These are phyloP conservation scores for Stromatinia cepivora DNA, from an alignment of 2,329 filamentous ascomycete species.

Conservation along the genomic window DNA sequence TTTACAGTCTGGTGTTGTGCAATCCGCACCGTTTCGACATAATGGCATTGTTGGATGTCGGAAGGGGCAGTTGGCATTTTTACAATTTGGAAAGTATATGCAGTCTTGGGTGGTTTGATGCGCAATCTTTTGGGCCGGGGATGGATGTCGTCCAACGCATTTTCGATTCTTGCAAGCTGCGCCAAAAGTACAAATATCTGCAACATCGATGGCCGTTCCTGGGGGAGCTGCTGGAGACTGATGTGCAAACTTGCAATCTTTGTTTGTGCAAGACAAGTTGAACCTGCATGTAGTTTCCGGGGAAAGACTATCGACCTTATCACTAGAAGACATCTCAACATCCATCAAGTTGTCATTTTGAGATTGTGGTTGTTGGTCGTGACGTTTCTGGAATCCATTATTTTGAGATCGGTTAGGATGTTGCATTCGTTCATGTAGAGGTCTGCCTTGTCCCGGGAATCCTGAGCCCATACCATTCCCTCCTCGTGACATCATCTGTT, in stretches of 20 bases:
- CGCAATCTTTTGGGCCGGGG: constrained; percentile 75
- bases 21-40: constrained; percentile 90
- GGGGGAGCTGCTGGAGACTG: constrained; percentile 88
- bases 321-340: constrained; percentile 59
- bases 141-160: constrained; percentile 88
- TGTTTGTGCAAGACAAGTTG: constrained; percentile 85
- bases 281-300: constrained; percentile 79
- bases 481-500: constrained; percentile 29
- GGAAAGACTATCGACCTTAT: constrained; percentile 54
- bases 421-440: constrained; percentile 75
- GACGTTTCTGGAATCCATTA: constrained; percentile 30
- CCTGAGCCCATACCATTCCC: constrained; percentile 51
- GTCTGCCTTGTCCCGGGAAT: constrained; percentile 49
- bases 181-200: constrained; percentile 79
- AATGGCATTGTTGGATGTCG: constrained; percentile 82
- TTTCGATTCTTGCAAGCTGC: constrained; percentile 95
- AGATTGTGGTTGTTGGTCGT: constrained; percentile 30
- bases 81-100: constrained; percentile 89
- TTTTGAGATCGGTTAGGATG: constrained; percentile 32
- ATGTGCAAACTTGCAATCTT: constrained; percentile 89
- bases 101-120: constrained; percentile 85
- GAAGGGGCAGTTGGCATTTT: constrained; percentile 84
- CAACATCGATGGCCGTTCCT: constrained; percentile 73
- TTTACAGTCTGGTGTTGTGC: constrained; percentile 77
- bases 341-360: constrained; percentile 49